Evolutionary conservation across 2,329 filamentous ascomycete genomes (phyloP), one percentile per base, ranked within the genome.

Genomic region (Aspergillus ochraceus): DNA sequence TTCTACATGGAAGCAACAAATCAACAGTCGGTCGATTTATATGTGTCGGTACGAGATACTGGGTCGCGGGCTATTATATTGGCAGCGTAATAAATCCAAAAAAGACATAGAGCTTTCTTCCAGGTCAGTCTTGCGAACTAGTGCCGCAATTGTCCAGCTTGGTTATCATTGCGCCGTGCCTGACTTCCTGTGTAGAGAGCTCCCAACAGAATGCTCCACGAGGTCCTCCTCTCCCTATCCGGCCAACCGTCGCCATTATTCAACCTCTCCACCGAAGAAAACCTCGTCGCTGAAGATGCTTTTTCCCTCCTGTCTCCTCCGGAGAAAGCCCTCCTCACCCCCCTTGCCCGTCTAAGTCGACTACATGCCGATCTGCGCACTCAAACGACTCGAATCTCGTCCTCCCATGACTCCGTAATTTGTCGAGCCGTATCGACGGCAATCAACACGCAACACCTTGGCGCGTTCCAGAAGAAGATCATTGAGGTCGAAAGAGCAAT

Each of bases 181-280:
- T 61, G 51, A 65, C 54, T 52, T 57, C 42, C 54, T 24, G n/a
- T 20, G 26, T 56, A 71, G 68, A 52, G 61, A 67, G 49, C 52
- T 62, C 14, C 60, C 64, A 57, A 60, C 73, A 78, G 70, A 67
- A 99, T 99, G 95, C 90, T 99, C 76, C 95, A 98, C 86, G 95
- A 99, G 83, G 92, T 99, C 80, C 88, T 98, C 77, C 89, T 99
- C 77, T 94, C 93, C 76, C 88, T 98, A 77, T 96, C 93, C 70
- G 94, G 95, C 67, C 91, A 98, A 79, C 90, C 91, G 65, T 97
- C 94, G 65, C 90, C 92, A 67, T 86, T 98, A 73, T 90, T 97
- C 80, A 84, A 85, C 74, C 65, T 77, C 68, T 71, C 77, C 69
- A 76, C 81, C 68, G 70, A 80, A 79, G 65, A 74, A 79, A 71